These are phyloP conservation scores for Neonectria magnoliae DNA, from an alignment of 2,329 filamentous ascomycete species.

Conservation along the genomic window DNA sequence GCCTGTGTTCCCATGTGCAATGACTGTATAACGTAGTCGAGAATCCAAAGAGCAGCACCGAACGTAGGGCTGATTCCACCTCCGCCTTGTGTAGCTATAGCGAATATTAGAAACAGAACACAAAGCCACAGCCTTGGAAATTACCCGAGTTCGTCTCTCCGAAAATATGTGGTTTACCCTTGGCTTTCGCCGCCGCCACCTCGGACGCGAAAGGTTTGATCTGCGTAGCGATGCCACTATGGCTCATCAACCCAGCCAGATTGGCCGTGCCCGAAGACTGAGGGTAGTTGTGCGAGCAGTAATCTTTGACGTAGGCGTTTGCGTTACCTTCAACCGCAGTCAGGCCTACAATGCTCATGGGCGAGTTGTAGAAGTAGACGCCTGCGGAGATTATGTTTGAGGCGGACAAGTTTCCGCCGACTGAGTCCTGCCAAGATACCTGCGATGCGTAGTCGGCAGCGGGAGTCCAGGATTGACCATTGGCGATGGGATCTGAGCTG, in stretches of 20 bases:
- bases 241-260: constrained; percentile 53
- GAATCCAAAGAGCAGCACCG: constrained; percentile 53
- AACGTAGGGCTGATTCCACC: constrained; percentile 53
- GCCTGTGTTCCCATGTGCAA: constrained; percentile 41
- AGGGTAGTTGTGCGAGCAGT: constrained; percentile 58
- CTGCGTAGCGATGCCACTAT: constrained; percentile 51
- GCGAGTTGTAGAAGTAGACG: constrained; percentile 47
- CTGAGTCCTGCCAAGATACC: constrained; percentile 46
- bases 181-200: constrained; percentile 46
- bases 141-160: constrained; percentile 56
- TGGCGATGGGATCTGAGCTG: constrained; percentile 35
- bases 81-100: constrained; percentile 49
- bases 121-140: not conserved
- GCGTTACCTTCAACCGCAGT: constrained; percentile 49
- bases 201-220: constrained; percentile 51
- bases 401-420: constrained; percentile 43
- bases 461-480: constrained; percentile 44
- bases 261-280: constrained; percentile 48
- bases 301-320: constrained; percentile 51
- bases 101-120: not conserved
- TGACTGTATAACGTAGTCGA: constrained; percentile 52
- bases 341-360: constrained; percentile 50
- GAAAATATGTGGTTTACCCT: constrained; percentile 53
- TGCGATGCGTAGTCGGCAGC: constrained; percentile 47
- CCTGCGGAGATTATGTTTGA: constrained; percentile 46